Base-by-base conservation (phyloP, 805 yeast genomes). In the Wickerhamiella sergipiensis region DNA sequence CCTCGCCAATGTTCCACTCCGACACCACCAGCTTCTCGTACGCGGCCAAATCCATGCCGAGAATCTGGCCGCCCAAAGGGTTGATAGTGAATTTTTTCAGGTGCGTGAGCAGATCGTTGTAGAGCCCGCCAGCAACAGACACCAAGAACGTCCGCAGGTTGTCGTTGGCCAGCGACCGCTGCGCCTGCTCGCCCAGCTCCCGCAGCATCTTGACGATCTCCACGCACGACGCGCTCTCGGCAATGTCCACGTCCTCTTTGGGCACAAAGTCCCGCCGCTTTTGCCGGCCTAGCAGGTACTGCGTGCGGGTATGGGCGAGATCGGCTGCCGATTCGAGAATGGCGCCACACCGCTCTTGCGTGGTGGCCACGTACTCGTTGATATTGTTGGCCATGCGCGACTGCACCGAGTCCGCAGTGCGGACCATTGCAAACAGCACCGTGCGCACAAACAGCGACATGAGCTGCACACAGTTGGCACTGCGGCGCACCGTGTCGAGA, bases 11-110 rank as follows among this genome's bases (percentile, higher is more conserved):
- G 7, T 71, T 68, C 90, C 92, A 86, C 43, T 72, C 73, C 50
- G 81, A 86, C 43, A 84, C 73, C 13, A 77, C 71, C 3, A 57
- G 50, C 15, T 76, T 71, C 63, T 86, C 90, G 61, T 82, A 85
- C 45, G 84, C 77, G 39, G 84, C 83, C 7, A 85, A 79, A 66
- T 89, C 97, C 59, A 82, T 84, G 0, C 95, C 85, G 13, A 86
- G 75, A 13, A 83, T 78, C 53, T 82, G 73, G 29, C 95, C 95
- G 49, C 97, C 97, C 6, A 80, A 77, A 1, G 87, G 79, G 58
- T 79, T 84, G 55, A 89, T 85, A 42, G 77, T 79, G 62, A 78
- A 85, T 59, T 80, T 83, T 53, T 80, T 80, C 64, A 82, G 81
- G 62, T 89, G 96, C 24, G 73, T 76, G 57, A 86, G 69, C 46